Base-by-base conservation (phyloP, 352 stramenopile species). In the Phytophthora constricta region DNA sequence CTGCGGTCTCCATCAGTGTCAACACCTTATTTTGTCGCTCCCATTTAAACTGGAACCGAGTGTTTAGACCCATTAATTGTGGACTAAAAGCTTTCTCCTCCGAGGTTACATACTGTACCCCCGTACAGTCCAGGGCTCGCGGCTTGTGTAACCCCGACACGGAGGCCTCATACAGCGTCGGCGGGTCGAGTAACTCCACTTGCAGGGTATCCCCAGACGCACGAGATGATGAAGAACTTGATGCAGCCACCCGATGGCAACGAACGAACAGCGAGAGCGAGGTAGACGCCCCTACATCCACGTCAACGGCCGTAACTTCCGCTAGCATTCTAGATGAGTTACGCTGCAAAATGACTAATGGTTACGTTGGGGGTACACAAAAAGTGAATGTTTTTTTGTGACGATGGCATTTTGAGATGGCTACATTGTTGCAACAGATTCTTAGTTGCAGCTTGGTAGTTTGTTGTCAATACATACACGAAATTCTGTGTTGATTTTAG, bases 1-100 rank as follows among this genome's bases (percentile, higher is more conserved):
- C 55, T n/a, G 74, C 56, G 10, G 46, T 54, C 52, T 88, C 81
- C 74, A 87, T 79, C 25, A 90, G 58, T 62, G 81, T 90, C 66
- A 90, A 60, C 58, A 54, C 61, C 0, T 23, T 37, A 34, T 61
- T 66, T 20, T 58, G 28, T 20, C 54, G 73, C 45, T 72, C 74
- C 81, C 81, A 90, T 26, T 75, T 77, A 39, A 81, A 79, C 52
- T 67, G 34, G 28, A 90, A 90, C 25, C 64, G 58, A 13, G 53
- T 10, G 3, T 52, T 23, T 3, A 11, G 9, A 16, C 19, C 27
- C 16, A 17, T 31, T 7, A 46, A 27, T 2, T 13, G 31, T 31
- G 33, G 17, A 22, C 47, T 62, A 17, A 80, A 64, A 1, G 56
- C 63, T 11, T 16, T 20, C 46, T 81, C 69, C 19, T 86, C 59